These are phyloP conservation scores for Boechera retrofracta DNA, from an alignment of 345 rosid species.

Conservation along the genomic window DNA sequence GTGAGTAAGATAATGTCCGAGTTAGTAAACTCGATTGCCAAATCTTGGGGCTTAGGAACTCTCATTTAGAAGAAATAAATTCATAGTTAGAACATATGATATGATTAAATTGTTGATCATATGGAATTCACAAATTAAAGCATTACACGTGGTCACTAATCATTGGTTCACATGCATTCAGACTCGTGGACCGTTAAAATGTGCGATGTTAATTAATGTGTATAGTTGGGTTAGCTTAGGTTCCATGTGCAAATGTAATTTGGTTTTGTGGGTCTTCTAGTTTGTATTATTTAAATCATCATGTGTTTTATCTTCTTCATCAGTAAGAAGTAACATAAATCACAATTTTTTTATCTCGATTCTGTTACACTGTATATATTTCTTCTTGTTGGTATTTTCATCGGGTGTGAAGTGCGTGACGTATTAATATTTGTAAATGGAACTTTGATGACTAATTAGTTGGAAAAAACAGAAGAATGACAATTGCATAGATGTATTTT, in stretches of 20 bases:
- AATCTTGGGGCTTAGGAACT: neutral
- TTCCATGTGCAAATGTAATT: neutral
- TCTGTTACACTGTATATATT: too few species aligned
- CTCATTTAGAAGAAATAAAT: neutral
- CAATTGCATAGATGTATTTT: neutral
- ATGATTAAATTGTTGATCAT: neutral
- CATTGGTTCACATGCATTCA: neutral
- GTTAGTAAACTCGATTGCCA: neutral
- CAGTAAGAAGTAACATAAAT: too few species aligned
- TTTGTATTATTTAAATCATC: neutral
- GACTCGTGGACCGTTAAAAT: neutral
- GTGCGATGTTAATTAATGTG: neutral
- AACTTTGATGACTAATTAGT: neutral
- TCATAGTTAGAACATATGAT: neutral
- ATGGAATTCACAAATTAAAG: neutral
- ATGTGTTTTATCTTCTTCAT: neutral
- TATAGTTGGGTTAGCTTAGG: neutral
- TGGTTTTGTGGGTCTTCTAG: neutral
- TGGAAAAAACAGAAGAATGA: too few species aligned
- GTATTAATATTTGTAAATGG: neutral
- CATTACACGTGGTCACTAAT: neutral
- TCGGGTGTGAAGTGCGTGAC: neutral
- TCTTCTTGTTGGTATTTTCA: neutral
- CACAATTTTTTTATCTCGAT: too few species aligned
- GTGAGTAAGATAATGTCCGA: neutral